Conservation (phyloP, 371 early-diverging fungal genomes). For the Choanephora cucurbitarum region DNA sequence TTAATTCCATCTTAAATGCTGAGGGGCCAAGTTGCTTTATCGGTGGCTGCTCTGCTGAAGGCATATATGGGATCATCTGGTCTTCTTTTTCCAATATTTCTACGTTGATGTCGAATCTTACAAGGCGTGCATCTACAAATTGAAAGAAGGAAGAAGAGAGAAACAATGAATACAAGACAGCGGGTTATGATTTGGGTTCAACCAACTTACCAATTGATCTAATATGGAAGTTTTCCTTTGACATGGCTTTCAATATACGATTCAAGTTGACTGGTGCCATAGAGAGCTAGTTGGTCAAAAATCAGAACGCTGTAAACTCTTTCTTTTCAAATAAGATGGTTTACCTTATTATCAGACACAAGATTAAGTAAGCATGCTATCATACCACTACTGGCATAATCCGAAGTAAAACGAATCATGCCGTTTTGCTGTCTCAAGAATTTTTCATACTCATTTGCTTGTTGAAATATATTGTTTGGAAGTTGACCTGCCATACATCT, state of each 20-base stretch:
- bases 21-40: neutral
- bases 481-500: slow-evolving; percentile 17
- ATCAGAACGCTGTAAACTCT: no score
- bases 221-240: neutral
- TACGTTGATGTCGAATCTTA: neutral
- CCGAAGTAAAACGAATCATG: slow-evolving; percentile 6
- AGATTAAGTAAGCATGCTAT: slow-evolving; percentile 35
- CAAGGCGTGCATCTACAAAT: neutral
- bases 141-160: no score
- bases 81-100: neutral
- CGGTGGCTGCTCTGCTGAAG: neutral
- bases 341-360: slow-evolving; percentile 32
- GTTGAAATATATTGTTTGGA: slow-evolving; percentile 23
- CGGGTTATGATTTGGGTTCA: no score
- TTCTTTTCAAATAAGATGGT: no score
- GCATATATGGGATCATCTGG: neutral
- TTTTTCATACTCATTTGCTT: slow-evolving; percentile 33
- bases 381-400: slow-evolving; percentile 30
- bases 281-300: neutral
- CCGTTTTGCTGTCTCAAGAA: slow-evolving; percentile 10
- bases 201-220: neutral
- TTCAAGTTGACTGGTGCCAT: neutral
- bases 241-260: neutral
- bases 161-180: neutral
- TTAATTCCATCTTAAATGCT: neutral